A percentile compares a stretch with the other conserved stretches of the same genome.
Conservation (phyloP, 148 eudicot genomes). For the Camellia granthamiana region DNA sequence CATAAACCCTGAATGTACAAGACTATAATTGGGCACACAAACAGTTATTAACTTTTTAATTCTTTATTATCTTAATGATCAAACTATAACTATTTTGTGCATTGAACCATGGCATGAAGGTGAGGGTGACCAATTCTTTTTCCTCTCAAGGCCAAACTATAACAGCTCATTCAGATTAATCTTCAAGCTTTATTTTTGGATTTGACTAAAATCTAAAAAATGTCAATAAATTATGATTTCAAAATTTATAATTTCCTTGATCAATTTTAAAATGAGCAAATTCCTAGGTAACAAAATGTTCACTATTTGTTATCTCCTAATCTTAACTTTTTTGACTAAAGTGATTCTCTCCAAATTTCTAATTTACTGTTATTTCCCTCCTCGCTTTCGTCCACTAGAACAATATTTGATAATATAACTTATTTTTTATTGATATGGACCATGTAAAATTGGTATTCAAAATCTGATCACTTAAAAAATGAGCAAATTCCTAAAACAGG, state of each 20-base stretch:
- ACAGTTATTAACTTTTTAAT: neutral
- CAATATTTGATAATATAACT: too few species aligned
- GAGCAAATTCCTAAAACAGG: neutral
- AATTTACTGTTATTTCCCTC: too few species aligned
- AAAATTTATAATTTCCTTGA: neutral
- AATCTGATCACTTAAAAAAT: neutral
- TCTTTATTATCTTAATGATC: neutral
- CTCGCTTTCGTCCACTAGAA: too few species aligned
- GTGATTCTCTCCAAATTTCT: too few species aligned
- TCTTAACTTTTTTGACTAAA: too few species aligned
- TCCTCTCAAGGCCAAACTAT: neutral
- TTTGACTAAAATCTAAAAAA: neutral
- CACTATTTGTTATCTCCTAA: too few species aligned
- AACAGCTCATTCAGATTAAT: neutral
- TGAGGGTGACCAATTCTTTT: neutral
- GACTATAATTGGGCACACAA: slow-evolving; percentile 1
- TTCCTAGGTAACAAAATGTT: too few species aligned
- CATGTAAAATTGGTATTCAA: neutral
- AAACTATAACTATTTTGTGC: neutral
- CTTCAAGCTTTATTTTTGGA: neutral
- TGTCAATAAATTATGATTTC: neutral
- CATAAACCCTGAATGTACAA: neutral
- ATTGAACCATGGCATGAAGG: neutral
- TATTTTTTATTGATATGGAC: too few species aligned
- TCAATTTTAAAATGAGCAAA: too few species aligned